Percentiles rank a stretch among this genome's conserved stretches.
Evolutionary conservation across 108 stramenopile species (phyloP).

Genomic region (Schizochytrium sp.): DNA sequence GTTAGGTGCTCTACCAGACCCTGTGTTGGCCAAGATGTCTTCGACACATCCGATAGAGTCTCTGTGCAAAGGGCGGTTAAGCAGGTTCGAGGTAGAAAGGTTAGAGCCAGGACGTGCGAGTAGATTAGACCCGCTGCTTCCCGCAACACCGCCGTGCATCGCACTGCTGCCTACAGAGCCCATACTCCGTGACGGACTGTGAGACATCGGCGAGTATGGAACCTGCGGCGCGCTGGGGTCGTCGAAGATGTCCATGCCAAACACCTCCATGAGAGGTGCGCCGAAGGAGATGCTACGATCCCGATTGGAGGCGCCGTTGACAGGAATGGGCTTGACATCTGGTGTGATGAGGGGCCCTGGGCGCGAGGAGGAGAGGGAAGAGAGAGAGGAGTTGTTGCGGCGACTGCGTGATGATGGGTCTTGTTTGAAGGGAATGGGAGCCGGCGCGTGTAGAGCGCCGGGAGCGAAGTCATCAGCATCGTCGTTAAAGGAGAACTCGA

Average conservation of each 20-base stretch:
- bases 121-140: slow-evolving; percentile 1
- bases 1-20: not conserved
- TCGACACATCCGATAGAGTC: slow-evolving; percentile 44
- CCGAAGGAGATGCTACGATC: slow-evolving; percentile 32
- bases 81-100: slow-evolving; percentile 22
- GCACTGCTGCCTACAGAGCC: slow-evolving; percentile 23
- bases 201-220: slow-evolving; percentile 47
- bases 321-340: slow-evolving; percentile 35
- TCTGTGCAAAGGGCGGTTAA: slow-evolving; percentile 32
- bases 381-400: not conserved
- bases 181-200: slow-evolving; percentile 44
- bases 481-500: slow-evolving; percentile 58
- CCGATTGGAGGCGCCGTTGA: not conserved
- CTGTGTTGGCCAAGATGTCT: not conserved
- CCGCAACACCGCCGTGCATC: not conserved
- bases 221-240: slow-evolving; percentile 26
- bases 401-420: not conserved
- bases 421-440: slow-evolving; percentile 7
- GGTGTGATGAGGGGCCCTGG: not conserved
- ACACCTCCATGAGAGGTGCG: slow-evolving; percentile 44
- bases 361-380: not conserved
- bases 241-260: slow-evolving; percentile 40
- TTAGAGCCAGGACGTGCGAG: not conserved
- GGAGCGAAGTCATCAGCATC: slow-evolving; percentile 8
- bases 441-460: not conserved